Percentiles rank a stretch among this genome's conserved stretches.
Evolutionary conservation across 345 rosid species (phyloP).

Genomic region (Alliaria petiolata): DNA sequence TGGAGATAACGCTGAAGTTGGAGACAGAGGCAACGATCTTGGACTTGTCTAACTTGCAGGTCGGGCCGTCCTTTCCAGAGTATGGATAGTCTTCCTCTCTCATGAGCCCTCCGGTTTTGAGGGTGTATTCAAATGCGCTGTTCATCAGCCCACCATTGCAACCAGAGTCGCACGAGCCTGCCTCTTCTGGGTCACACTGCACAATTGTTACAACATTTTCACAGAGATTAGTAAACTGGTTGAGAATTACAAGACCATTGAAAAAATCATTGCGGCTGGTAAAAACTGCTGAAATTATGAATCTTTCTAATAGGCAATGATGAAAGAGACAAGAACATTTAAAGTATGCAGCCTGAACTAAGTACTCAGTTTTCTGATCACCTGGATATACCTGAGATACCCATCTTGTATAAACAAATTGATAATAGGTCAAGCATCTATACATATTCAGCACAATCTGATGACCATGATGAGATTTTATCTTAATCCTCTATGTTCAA

Average conservation of each 20-base stretch:
- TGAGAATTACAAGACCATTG: not conserved
- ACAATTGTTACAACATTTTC: not conserved
- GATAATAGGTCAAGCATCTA: not conserved
- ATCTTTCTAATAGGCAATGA: not conserved
- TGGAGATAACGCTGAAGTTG: slow-evolving; percentile 83
- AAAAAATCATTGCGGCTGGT: no score
- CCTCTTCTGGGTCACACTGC: slow-evolving; percentile 91
- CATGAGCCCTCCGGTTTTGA: slow-evolving; percentile 90
- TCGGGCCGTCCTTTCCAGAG: slow-evolving; percentile 57
- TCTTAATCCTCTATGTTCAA: not conserved
- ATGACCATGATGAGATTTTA: not conserved
- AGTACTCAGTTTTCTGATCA: not conserved
- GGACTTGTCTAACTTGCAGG: slow-evolving; percentile 77
- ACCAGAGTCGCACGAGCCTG: slow-evolving; percentile 78
- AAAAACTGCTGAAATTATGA: no score
- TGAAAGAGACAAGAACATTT: not conserved
- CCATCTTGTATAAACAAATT: not conserved
- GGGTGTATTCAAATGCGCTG: slow-evolving; percentile 81
- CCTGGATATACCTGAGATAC: not conserved
- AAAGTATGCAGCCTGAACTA: not conserved
- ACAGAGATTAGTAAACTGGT: not conserved
- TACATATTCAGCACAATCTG: not conserved
- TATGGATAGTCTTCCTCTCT: slow-evolving; percentile 88
- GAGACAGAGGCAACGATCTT: slow-evolving; percentile 80
- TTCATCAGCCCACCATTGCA: slow-evolving; percentile 92